These are phyloP conservation scores for Candida vaughaniae DNA, from an alignment of 805 yeast genomes.

Conservation along the genomic window DNA sequence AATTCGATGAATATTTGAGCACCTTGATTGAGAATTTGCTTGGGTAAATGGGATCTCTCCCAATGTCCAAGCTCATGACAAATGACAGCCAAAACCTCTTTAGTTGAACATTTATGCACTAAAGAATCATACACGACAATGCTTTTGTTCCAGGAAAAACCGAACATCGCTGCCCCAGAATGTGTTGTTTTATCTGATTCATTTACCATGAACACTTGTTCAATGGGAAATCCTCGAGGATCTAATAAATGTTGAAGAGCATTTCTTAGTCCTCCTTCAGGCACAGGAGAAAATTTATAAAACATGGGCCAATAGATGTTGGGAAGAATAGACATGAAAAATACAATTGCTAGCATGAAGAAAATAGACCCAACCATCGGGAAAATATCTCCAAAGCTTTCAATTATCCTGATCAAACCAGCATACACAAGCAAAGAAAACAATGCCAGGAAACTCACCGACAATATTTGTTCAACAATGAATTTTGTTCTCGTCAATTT, in stretches of 20 bases:
- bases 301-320: conserved; percentile 2
- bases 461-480: not conserved
- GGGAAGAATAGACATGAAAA: conserved; percentile 1
- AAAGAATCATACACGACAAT: not conserved
- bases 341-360: conserved; percentile 1
- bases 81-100: conserved; percentile 1
- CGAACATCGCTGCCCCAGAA: not conserved
- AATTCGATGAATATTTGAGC: not conserved
- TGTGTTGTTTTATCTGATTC: not conserved
- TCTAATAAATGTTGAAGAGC: not conserved
- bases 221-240: not conserved
- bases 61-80: conserved; percentile 3
- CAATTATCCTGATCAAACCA: not conserved
- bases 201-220: not conserved
- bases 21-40: not conserved
- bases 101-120: not conserved
- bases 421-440: not conserved
- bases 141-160: not conserved
- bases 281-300: not conserved
- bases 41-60: not conserved
- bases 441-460: not conserved
- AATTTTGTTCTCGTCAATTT: conserved; percentile 1
- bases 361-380: not conserved
- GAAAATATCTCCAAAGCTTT: not conserved
- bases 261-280: conserved; percentile 2